Percentiles rank a stretch among this genome's conserved stretches.
Evolutionary conservation across 2,329 filamentous ascomycete genomes (phyloP).

Genomic region (Pezicula neosporulosa): DNA sequence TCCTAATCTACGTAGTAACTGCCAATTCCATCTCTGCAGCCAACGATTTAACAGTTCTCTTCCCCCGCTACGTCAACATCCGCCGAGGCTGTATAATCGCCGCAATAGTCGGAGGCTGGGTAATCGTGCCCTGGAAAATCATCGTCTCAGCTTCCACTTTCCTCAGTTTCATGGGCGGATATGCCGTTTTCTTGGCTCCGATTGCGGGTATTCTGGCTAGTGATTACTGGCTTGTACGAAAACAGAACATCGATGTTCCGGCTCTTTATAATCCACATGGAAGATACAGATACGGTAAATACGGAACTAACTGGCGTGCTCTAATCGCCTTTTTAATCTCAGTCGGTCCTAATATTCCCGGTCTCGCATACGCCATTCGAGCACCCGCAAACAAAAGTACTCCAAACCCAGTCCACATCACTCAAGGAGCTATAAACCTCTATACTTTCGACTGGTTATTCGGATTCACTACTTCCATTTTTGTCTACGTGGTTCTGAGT

Average conservation of each 20-base stretch:
- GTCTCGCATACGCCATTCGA: constrained; percentile 20
- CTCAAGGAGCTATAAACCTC: constrained; percentile 45
- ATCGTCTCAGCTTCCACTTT: constrained; percentile 54
- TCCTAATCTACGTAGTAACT: too few species aligned
- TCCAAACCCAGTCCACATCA: constrained; percentile 20
- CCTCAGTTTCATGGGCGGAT: constrained; percentile 63
- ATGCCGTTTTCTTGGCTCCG: constrained; percentile 58
- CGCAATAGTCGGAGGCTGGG: constrained; percentile 51
- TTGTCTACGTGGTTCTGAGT: constrained; percentile 52
- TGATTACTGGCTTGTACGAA: constrained; percentile 54
- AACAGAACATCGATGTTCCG: constrained; percentile 31
- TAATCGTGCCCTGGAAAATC: constrained; percentile 64
- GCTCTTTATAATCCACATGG: constrained; percentile 30
- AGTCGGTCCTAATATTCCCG: constrained; percentile 22
- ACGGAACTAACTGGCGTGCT: constrained; percentile 29
- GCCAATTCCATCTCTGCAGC: constrained; percentile 52
- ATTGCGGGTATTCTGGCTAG: constrained; percentile 55
- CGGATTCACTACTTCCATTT: constrained; percentile 52
- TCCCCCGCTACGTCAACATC: constrained; percentile 53
- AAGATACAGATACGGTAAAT: constrained; percentile 18
- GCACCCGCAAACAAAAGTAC: neutral
- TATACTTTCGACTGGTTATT: constrained; percentile 67
- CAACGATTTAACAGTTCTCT: constrained; percentile 53
- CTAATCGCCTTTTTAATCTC: constrained; percentile 19
- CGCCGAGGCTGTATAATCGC: constrained; percentile 51